Evolutionary conservation across 805 yeast genomes (phyloP), one percentile per base, ranked within the genome.

Genomic region (Debaryomyces castellii): DNA sequence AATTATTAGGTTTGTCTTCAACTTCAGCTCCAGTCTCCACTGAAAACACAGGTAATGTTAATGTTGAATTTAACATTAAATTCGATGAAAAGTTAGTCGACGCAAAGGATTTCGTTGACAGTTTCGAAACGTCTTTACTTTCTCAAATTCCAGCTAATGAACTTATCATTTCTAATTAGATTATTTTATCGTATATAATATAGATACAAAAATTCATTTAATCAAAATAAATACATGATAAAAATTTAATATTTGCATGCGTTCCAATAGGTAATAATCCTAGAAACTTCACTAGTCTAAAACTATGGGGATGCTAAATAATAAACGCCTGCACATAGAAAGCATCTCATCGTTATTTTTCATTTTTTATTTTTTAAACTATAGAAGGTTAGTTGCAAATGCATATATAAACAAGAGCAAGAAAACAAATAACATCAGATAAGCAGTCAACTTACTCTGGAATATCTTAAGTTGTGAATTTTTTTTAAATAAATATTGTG

Each of bases 1-100:
- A 65, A 24, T 53, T 70, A 30, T 57, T 71, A 52, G 69, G 71
- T n/a, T 37, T 54, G 9, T 27, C 49, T 6, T 10, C 48, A 4
- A 32, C 42, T 9, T 9, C 44, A 16, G 23, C 50, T 11, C 39
- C 52, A 10, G 50, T 45, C 6, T 33, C 54, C 2, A 22, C 47
- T 11, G 39, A 49, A 3, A 51, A 50, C 5, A 25, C 42, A 12
- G 42, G 42, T 3, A 40, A 38, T 16, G 73, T 62, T 3, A 58
- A 55, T 33, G 67, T 71, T 40, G 62, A 60, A 36, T 65, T 71
- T 53, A 63, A 63, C 48, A 51, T 71, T 50, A 67, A 61, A 50
- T 61, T 49, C 48, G 60, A 69, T 52, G 62, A 53, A 23, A 62
- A 59, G 40, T 54, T 67, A 50, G 41, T 53, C 23, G 77, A 71